Evolutionary conservation across 2,329 filamentous ascomycete species (phyloP).

Genomic region (Fusarium sp.): DNA sequence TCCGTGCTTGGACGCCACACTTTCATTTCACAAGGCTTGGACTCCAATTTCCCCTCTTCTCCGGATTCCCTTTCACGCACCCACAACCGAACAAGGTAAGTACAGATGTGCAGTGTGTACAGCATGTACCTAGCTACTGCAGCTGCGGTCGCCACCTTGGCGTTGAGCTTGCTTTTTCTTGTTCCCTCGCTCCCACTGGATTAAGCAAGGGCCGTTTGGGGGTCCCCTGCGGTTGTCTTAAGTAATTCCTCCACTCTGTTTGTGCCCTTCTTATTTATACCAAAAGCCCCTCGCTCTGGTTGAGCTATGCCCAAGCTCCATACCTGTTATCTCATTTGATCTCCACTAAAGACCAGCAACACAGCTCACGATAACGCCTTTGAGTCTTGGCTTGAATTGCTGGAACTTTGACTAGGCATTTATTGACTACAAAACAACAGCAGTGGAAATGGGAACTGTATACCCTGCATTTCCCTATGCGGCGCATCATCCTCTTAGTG

Average conservation of each 20-base stretch:
- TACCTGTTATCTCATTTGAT: background rate
- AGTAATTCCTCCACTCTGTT: background rate
- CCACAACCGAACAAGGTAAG: too few relatives aligned
- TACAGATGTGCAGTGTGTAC: too few relatives aligned
- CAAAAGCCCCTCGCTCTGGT: background rate
- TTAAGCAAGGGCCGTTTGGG: background rate
- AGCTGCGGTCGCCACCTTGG: too few relatives aligned
- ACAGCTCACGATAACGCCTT: background rate
- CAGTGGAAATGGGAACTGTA: background rate
- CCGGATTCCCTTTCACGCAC: too few relatives aligned
- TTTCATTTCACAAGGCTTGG: too few relatives aligned
- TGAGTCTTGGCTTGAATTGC: background rate
- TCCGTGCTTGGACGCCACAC: too few relatives aligned
- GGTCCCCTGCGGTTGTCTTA: background rate
- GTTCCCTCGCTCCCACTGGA: background rate
- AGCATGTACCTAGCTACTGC: too few relatives aligned
- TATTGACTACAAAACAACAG: too few relatives aligned
- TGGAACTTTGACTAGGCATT: too few relatives aligned
- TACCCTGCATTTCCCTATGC: background rate
- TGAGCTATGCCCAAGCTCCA: background rate
- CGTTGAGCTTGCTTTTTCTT: background rate
- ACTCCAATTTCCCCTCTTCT: too few relatives aligned
- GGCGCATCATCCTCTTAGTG: background rate
- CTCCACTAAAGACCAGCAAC: background rate
- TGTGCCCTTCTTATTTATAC: background rate